Conservation (phyloP, 2,329 filamentous ascomycete genomes). For the Metarhizium brunneum region DNA sequence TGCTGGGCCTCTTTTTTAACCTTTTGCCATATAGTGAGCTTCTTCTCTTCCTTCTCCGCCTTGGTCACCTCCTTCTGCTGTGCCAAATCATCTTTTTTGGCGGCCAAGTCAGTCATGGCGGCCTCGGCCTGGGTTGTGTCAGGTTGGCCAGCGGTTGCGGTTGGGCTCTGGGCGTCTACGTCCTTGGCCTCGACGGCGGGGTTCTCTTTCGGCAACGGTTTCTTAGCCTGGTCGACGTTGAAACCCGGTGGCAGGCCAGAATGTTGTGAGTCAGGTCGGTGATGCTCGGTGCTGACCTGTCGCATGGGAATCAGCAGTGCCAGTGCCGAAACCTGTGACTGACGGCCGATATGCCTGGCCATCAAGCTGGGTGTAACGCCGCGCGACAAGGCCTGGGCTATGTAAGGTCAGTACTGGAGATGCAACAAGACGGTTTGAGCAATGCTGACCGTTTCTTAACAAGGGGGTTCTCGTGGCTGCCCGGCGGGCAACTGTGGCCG, state of each 20-base stretch:
- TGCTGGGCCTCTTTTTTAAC: conserved; percentile 90
- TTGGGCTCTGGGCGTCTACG: conserved; percentile 16
- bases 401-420: conserved; percentile 4
- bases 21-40: conserved; percentile 81
- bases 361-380: conserved; percentile 37
- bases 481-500: conserved; percentile 45
- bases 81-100: conserved; percentile 51
- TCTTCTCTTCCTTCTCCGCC: conserved; percentile 64
- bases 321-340: conserved; percentile 40
- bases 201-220: conserved; percentile 57
- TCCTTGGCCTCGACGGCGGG: conserved; percentile 22
- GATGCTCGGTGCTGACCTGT: conserved; percentile 49
- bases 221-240: conserved; percentile 82
- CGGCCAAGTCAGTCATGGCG: conserved; percentile 51
- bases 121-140: conserved; percentile 31
- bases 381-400: conserved; percentile 38
- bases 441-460: conserved; percentile 34
- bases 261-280: conserved; percentile 38
- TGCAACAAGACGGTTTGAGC: neutral
- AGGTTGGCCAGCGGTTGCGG: conserved; percentile 19
- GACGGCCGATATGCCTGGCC: conserved; percentile 34
- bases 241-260: conserved; percentile 78
- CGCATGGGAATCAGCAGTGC: conserved; percentile 49
- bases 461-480: conserved; percentile 45
- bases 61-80: conserved; percentile 49